phyloP scores from a whole-genome alignment of 2,329 filamentous ascomycete species.

The Tolypocladium tropicale region DNA sequence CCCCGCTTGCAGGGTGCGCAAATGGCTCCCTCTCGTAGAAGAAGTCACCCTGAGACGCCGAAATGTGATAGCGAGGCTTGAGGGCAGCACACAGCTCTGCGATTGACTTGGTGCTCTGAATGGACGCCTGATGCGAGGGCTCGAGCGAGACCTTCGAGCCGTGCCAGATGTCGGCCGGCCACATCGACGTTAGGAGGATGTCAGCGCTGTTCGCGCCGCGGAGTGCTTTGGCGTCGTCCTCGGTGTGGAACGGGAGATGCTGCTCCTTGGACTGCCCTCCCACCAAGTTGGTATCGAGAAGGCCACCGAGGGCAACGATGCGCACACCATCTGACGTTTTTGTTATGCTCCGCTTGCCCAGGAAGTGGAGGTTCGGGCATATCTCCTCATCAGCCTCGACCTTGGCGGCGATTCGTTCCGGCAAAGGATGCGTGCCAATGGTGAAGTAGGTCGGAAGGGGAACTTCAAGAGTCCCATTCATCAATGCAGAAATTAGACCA shows the following conservation, averaged over 20 bases:
- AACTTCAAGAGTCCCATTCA: constrained; percentile 62
- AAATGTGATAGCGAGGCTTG: constrained; percentile 89
- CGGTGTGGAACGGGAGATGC: constrained; percentile 67
- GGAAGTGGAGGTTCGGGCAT: constrained; percentile 82
- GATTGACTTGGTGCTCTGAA: constrained; percentile 53
- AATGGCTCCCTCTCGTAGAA: constrained; percentile 93
- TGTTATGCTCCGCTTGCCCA: constrained; percentile 76
- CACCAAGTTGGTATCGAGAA: constrained; percentile 49
- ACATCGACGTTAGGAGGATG: constrained; percentile 77
- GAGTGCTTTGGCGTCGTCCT: constrained; percentile 65
- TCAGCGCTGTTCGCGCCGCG: constrained; percentile 71
- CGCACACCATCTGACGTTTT: constrained; percentile 85
- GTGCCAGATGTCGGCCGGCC: constrained; percentile 65
- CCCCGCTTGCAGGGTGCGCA: constrained; percentile 49
- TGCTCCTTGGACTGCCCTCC: constrained; percentile 59
- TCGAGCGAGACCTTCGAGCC: constrained; percentile 56
- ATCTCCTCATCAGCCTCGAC: constrained; percentile 65
- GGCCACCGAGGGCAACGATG: constrained; percentile 78
- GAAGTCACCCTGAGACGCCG: constrained; percentile 51
- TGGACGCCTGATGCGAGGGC: constrained; percentile 38
- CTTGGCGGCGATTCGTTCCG: constrained; percentile 58
- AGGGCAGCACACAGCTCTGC: constrained; percentile 68
- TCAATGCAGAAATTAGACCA: constrained; percentile 48
- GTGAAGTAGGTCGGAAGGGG: constrained; percentile 88
- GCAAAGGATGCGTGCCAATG: constrained; percentile 63